Evolutionary conservation across 805 yeast genomes (phyloP), one percentile per base, ranked within the genome.

Genomic region (Komagataella populi): DNA sequence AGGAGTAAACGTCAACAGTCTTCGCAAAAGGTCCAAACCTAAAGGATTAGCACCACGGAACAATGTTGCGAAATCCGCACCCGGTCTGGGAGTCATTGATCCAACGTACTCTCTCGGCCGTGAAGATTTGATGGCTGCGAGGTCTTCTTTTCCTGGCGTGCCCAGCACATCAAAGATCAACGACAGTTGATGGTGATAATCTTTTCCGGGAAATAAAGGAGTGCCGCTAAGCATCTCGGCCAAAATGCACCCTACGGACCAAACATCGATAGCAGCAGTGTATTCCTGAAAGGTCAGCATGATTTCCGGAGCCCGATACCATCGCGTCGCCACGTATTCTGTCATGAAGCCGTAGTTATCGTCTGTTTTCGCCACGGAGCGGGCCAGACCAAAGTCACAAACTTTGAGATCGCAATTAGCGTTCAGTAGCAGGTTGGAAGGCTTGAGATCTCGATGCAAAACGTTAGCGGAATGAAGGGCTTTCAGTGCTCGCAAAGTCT

Each of bases 251-350:
- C 98, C 98, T 20, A 89, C 96, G 2, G 95, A 84, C 98, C 98
- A 91, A 36, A 91, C 81, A 67, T 91, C 98, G 61, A 91, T 91
- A 43, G 96, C 96, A 44, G 91, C 86, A 23, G 96, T 86, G 69
- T 91, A 91, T 60, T 85, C 87, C 56, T 89, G 91, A 60, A 90
- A 88, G 12, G 96, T 88, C 49, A 91, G 74, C 98, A 91, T 91
- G 63, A 91, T 89, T 60, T 91, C 98, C 0, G 98, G 98, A 0
- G 98, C 98, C 52, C 98, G 74, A 66, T 91, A 91, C 97, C 98
- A 91, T 57, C 98, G 73, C 3, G 98, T 91, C 7, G 98, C 98
- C 47, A 91, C 98, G 63, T 91, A 91, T 66, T 91, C 98, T 2
- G 98, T 91, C 95, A 91, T 84, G 64, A 81, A 82, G 4, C 87